Conservation (phyloP, 768 basidiomycete genomes). For the Dendrothele bispora region DNA sequence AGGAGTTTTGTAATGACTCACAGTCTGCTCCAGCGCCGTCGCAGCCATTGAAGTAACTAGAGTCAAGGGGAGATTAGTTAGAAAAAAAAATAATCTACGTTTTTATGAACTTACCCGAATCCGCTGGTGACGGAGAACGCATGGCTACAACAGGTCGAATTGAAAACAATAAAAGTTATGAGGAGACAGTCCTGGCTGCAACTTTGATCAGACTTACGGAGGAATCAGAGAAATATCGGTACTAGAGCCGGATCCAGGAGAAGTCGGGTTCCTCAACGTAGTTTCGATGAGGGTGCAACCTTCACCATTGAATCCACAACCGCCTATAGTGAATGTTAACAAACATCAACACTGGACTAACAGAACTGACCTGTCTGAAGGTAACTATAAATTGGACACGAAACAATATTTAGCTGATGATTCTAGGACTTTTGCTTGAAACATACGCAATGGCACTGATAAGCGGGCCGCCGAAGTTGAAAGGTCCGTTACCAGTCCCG, state of each 20-base stretch:
- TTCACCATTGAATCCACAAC: constrained; percentile 34
- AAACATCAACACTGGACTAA: not conserved
- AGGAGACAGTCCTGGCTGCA: not conserved
- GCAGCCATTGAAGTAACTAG: constrained; percentile 27
- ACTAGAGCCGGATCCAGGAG: constrained; percentile 32
- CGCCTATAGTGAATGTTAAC: constrained; percentile 15
- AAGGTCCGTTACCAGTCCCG: constrained; percentile 25
- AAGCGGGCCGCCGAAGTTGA: constrained; percentile 25
- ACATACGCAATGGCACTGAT: constrained; percentile 28
- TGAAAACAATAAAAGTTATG: not conserved
- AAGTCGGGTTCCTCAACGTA: constrained; percentile 28
- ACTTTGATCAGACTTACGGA: constrained; percentile 25
- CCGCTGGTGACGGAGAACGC: constrained; percentile 33
- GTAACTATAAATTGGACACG: not conserved
- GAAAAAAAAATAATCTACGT: not conserved
- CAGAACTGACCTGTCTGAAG: constrained; percentile 4
- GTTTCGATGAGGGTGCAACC: constrained; percentile 33
- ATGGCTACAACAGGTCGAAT: constrained; percentile 17
- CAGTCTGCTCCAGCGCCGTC: constrained; percentile 24
- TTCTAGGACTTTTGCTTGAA: too few relatives aligned
- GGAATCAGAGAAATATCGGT: constrained; percentile 33
- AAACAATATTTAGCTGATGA: too few relatives aligned
- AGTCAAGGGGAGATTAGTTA: too few relatives aligned
- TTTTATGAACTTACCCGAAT: constrained; percentile 21
- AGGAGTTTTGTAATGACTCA: constrained; percentile 9